phyloP scores from a whole-genome alignment of 129 eudicot genomes.

The Kitagawia praeruptora region DNA sequence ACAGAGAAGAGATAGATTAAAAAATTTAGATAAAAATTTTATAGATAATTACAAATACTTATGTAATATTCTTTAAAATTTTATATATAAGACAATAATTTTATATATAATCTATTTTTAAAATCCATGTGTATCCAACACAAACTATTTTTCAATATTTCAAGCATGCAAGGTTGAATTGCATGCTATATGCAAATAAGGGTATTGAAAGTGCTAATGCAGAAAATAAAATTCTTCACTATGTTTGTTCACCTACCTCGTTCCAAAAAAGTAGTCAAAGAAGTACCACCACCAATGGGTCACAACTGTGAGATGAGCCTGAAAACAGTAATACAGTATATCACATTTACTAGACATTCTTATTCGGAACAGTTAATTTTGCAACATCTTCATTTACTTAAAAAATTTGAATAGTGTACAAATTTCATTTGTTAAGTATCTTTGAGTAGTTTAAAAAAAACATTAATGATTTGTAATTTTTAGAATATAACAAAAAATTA shows the following conservation, averaged over 20 bases:
- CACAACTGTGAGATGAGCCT: not conserved
- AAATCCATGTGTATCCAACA: not conserved
- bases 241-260: not conserved
- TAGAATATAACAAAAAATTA: not conserved
- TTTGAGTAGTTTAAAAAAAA: not conserved
- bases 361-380: no score
- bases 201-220: not conserved
- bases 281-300: not conserved
- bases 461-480: not conserved
- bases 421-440: not conserved
- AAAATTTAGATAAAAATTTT: no score
- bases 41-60: no score
- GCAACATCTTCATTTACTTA: not conserved
- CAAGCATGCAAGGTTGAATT: not conserved
- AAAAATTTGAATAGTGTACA: not conserved
- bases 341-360: not conserved
- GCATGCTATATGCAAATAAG: not conserved
- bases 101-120: no score
- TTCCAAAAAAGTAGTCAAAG: not conserved
- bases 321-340: not conserved
- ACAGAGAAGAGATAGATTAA: no score
- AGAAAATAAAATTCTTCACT: not conserved
- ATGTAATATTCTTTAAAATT: no score
- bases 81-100: no score
- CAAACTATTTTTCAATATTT: not conserved